Evolutionary conservation across 108 stramenopile species (phyloP), one percentile per base, ranked within the genome.

Genomic region (Hondaea fermentalgiana): DNA sequence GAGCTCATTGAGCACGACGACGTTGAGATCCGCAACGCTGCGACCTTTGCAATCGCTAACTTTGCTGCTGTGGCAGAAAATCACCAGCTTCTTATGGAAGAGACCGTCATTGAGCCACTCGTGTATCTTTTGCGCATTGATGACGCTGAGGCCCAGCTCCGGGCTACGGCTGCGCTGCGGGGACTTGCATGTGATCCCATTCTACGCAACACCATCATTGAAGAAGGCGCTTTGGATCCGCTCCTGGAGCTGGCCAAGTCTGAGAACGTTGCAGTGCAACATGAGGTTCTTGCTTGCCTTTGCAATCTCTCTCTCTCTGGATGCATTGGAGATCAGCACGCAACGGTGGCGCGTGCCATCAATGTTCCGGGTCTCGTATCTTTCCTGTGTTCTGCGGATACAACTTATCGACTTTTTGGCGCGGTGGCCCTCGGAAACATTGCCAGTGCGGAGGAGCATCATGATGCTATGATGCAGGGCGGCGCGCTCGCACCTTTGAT

Each of bases 351-450:
- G 12, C 53, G 93, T 44, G 93, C 94, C n/a, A 69, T 96, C 21
- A 93, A 95, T 57, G 92, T 96, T 53, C 83, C 87, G 23, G 92
- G 87, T 53, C 90, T 97, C 44, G 92, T 96, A 43, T 88, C 93
- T 45, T 96, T 95, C 90, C 92, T 97, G 6, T 97, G 96, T 87
- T 93, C 92, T 72, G 92, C 95, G 21, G 95, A 95, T 87, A 89
- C 95, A 10, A 95, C 96, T 29, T 95, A 95, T 91, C 87, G 95
- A 57, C 93, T 96, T n/a, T 97, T 96, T 72, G 96, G 95, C n/a
- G 96, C 96, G 29, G 92, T 96, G 4, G 92, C 95, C 19, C 92
- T 97, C 16, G 96, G 96, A 23, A 97, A 97, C 94, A 93, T 96
- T 71, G 95, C 96, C 60, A 88, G 93, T 45, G 90, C 95, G 60